These are phyloP conservation scores for Dioscorea dumetorum DNA, from an alignment of 106 monocot species.

Conservation along the genomic window DNA sequence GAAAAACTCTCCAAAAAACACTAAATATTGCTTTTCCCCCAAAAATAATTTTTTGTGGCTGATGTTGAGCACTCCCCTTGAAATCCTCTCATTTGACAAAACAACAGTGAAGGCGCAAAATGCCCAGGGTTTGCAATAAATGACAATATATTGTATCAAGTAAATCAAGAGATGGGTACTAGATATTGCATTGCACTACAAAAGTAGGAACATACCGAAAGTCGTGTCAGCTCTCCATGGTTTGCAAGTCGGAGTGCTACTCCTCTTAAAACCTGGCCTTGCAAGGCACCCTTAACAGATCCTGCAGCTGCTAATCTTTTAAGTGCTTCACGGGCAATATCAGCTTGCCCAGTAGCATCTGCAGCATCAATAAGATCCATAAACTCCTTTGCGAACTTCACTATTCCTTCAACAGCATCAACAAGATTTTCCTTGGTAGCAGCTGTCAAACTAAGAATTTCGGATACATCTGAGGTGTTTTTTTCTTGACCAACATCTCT, in stretches of 20 bases:
- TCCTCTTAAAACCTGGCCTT: constrained; percentile 76
- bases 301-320: constrained; percentile 94
- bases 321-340: constrained; percentile 92
- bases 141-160: too few relatives aligned
- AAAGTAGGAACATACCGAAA: constrained; percentile 53
- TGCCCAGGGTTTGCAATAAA: too few relatives aligned
- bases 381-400: constrained; percentile 94
- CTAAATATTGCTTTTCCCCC: too few relatives aligned
- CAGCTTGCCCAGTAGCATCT: constrained; percentile 93
- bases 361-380: constrained; percentile 94
- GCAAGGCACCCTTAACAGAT: constrained; percentile 88
- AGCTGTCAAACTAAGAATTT: constrained; percentile 82
- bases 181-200: too few relatives aligned
- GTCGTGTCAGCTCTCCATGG: constrained; percentile 91
- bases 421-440: constrained; percentile 90
- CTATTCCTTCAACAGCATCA: constrained; percentile 92
- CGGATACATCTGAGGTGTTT: constrained; percentile 55
- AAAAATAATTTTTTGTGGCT: too few relatives aligned
- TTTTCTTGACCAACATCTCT: constrained; percentile 81
- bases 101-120: too few relatives aligned
- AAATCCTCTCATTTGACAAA: too few relatives aligned
- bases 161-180: too few relatives aligned
- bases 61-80: too few relatives aligned
- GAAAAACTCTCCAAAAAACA: too few relatives aligned
- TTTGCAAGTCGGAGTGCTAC: constrained; percentile 91